phyloP scores from a whole-genome alignment of 441 rosid species.

The Rhodomyrtus psidioides region DNA sequence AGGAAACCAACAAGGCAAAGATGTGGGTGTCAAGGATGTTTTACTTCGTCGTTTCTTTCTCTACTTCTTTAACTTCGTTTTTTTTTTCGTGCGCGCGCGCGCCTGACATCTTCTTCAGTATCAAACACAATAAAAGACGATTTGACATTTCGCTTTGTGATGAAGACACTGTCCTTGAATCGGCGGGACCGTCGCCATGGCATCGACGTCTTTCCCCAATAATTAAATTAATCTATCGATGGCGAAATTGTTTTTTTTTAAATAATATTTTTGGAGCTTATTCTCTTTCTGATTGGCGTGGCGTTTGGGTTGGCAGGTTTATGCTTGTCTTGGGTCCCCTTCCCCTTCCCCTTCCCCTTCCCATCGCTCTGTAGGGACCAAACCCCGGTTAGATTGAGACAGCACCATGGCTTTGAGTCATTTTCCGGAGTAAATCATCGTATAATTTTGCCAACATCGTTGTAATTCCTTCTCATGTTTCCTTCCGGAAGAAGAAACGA shows the following conservation, averaged over 20 bases:
- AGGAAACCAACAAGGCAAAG: no score
- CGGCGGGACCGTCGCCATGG: background rate
- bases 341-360: background rate
- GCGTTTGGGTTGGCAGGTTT: background rate
- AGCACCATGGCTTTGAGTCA: background rate
- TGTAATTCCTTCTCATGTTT: background rate
- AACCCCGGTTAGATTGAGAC: background rate
- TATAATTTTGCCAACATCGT: background rate
- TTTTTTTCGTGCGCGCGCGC: no score
- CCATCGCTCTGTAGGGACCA: background rate
- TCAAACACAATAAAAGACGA: background rate
- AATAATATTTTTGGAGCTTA: background rate
- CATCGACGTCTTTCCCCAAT: background rate
- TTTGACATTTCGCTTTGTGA: background rate
- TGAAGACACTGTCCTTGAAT: background rate
- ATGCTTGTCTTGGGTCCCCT: background rate
- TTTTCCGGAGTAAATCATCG: background rate
- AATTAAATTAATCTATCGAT: background rate
- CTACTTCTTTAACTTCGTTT: background rate
- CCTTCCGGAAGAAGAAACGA: background rate
- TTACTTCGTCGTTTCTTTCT: background rate
- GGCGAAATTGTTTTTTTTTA: background rate
- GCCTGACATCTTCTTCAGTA: background rate
- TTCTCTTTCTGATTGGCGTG: background rate
- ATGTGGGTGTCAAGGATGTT: no score